Base-by-base conservation (phyloP, 2,329 filamentous ascomycete genomes). In the Aureobasidium pullulans region DNA sequence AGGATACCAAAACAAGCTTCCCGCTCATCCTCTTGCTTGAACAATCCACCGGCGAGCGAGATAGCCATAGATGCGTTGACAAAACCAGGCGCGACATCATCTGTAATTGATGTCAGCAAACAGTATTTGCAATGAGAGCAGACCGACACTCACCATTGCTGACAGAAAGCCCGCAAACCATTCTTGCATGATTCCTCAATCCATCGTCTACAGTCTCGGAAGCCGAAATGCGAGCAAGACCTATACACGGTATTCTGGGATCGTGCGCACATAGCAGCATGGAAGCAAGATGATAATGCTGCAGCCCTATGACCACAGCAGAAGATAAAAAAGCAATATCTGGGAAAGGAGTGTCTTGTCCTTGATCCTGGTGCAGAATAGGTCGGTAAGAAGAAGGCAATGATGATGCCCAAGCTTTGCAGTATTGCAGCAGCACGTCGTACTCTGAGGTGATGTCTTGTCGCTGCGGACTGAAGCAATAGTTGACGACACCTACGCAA, bases 401-500 rank as follows among this genome's bases (percentile, higher is more conserved):
- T 16, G 8, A 19, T 0, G 13, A 5, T 8, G 6, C 6, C 57
- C 57, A 59, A 7, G 34, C 8, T n/a, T 15, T 29, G 29, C 19
- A 31, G 23, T 59, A 59, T 13, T 28, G 11, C 1, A 16, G 28
- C 7, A 59, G 31, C 36, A 42, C 46, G 10, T 34, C 15, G 6
- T 42, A 52, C 19, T 16, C 19, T 9, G 57, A 7, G 9, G 32
- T 34, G 36, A 23, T 16, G 16, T 54, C 52, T 34, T 37, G 39
- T 40, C 46, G 29, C 9, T 7, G 61, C 62, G 44, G 54, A 1
- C 78, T 76, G 64, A 85, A 86, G 66, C 84, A 87, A 64, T 80
- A 85, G 62, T 84, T 82, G 15, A 87, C 71, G 1, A 86, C 81
- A 62, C 85, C 82, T n/a, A 83, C 83, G 57, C 83, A 83, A 64